Base-by-base conservation (phyloP, 176 grass and related monocot species). In the Alopecurus myosuroides region DNA sequence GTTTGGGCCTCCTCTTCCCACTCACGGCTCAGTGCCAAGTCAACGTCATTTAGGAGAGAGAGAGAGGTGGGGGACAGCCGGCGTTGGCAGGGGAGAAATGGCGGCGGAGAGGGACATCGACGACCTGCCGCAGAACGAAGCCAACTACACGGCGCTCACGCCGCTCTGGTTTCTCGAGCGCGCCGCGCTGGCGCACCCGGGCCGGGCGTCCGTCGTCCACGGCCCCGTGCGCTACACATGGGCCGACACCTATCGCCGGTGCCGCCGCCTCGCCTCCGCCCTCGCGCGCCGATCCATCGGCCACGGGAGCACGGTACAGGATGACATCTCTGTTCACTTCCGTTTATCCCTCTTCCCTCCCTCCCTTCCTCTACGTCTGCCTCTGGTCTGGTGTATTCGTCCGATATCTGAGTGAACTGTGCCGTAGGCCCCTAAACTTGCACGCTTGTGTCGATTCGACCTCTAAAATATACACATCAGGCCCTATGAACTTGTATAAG, bases 81-180 rank as follows among this genome's bases (percentile, higher is more conserved):
- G 81, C 23, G 65, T 72, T 71, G 86, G 60, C 7, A 44, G 74
- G 45, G 77, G 31, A 5, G 87, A 63, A 65, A 82, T 87, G 88
- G 86, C 68, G 88, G 62, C 49, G 68, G 92, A 94, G 90, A 84
- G 89, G 82, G 93, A 98, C 93, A 95, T 98, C 80, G 96, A 98
- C 85, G 91, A 95, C 33, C 84, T 95, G 85, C 96, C 96, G 41
- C 89, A 81, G 91, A 94, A 90, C 85, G 83, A 20, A 29, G 96
- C 96, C 60, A 98, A 95, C 89, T 81, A 94, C 93, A 86, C 82
- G 76, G 91, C 96, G 60, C 91, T 98, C 46, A 98, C 96, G 70
- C 96, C 96, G 57, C 93, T 95, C n/a, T 98, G 91, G 93, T 98
- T 95, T 89, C 87, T 98, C 65, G 91, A 98, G 77, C 91, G 93